phyloP scores from a whole-genome alignment of 176 grass and related monocot species.

The Aegilops tauschii region DNA sequence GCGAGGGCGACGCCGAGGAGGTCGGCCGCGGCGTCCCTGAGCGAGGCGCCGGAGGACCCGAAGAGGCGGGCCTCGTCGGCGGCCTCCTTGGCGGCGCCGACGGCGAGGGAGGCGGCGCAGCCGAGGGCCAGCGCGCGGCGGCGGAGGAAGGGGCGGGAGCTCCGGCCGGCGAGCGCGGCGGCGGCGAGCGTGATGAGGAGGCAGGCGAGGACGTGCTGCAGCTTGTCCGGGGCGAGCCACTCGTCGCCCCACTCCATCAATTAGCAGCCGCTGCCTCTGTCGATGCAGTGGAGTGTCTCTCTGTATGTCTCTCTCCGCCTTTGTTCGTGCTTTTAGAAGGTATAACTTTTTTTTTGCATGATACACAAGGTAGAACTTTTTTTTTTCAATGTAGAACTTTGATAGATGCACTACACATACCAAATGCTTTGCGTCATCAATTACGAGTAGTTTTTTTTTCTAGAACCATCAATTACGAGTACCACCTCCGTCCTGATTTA shows the following conservation, averaged over 20 bases:
- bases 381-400: too few relatives aligned
- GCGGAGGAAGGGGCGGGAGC: conserved; percentile 42
- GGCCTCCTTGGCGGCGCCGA: conserved; percentile 73
- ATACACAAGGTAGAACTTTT: too few relatives aligned
- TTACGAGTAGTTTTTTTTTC: too few relatives aligned
- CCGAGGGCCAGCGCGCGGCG: conserved; percentile 48
- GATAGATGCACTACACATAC: too few relatives aligned
- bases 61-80: conserved; percentile 69
- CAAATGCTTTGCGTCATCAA: too few relatives aligned
- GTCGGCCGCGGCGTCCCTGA: conserved; percentile 72
- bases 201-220: conserved; percentile 73
- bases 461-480: too few relatives aligned
- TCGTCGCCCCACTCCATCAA: conserved; percentile 78
- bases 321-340: background rate
- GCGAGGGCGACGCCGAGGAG: conserved; percentile 49
- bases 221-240: conserved; percentile 72
- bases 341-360: too few relatives aligned
- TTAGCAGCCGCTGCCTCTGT: background rate
- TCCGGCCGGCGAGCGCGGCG: conserved; percentile 39
- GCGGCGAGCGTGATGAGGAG: conserved; percentile 53
- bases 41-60: conserved; percentile 70
- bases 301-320: background rate
- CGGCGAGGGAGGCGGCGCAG: conserved; percentile 46
- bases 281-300: background rate
- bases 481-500: too few relatives aligned